Conservation (phyloP, 164 flowering plant genomes). For the Pachysandra terminalis region DNA sequence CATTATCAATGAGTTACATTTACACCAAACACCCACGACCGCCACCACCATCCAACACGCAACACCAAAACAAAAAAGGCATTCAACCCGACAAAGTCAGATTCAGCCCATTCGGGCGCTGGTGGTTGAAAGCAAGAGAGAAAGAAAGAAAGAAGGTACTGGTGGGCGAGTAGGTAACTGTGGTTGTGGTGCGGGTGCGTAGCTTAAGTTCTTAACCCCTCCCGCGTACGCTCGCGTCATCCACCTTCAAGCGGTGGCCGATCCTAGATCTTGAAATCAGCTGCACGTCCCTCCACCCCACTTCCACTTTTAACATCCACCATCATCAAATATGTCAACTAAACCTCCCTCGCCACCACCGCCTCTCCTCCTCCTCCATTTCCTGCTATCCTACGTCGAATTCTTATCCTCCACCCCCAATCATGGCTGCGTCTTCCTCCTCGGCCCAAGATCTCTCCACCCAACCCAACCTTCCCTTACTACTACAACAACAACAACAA, state of each 20-base stretch:
- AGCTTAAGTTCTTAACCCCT: too few species aligned
- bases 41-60: too few species aligned
- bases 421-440: constrained; percentile 10
- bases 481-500: background rate
- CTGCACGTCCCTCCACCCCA: background rate
- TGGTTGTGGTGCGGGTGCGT: too few species aligned
- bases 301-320: too few species aligned
- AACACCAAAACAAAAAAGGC: too few species aligned
- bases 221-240: constrained; percentile 8
- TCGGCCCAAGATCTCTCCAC: constrained; percentile 19
- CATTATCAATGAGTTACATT: too few species aligned
- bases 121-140: too few species aligned
- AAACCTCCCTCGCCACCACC: constrained; percentile 2
- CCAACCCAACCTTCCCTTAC: constrained; percentile 7
- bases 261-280: constrained; percentile 1
- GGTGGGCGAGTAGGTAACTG: too few species aligned
- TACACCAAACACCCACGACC: too few species aligned
- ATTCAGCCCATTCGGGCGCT: too few species aligned
- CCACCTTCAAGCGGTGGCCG: constrained; percentile 7
- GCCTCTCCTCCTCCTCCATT: background rate
- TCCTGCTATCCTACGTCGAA: background rate
- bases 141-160: too few species aligned
- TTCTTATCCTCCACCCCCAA: background rate
- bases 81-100: too few species aligned
- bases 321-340: constrained; percentile 2